Percentiles rank a stretch among this genome's conserved stretches.
Conservation (phyloP, 2,329 filamentous ascomycete genomes). For the Aspergillus hiratsukae region DNA sequence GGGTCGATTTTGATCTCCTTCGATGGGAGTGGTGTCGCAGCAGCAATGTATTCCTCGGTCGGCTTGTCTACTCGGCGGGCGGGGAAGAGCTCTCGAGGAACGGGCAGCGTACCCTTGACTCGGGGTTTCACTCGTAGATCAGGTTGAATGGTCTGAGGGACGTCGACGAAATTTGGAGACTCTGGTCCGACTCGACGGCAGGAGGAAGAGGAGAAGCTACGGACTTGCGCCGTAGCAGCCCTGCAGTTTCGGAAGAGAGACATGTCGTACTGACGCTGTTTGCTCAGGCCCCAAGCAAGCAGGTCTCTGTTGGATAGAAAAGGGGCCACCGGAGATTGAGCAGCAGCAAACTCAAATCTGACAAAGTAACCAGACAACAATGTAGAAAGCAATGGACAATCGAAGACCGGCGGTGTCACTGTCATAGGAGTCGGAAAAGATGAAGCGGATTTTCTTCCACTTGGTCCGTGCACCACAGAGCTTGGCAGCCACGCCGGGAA, state of each 20-base stretch:
- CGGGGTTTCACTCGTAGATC: conserved; percentile 46
- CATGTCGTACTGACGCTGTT: conserved; percentile 21
- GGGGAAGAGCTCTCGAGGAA: conserved; percentile 76
- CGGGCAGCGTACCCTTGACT: conserved; percentile 74
- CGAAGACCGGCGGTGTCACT: conserved; percentile 17
- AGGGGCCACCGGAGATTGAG: background rate
- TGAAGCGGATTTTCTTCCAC: conserved; percentile 34
- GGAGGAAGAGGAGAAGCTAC: conserved; percentile 37
- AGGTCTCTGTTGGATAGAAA: background rate
- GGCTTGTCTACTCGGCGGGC: conserved; percentile 58
- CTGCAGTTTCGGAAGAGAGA: conserved; percentile 35
- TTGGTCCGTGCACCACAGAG: conserved; percentile 34
- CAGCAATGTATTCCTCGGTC: conserved; percentile 55
- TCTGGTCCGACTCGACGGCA: conserved; percentile 56
- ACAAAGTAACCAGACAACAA: conserved; percentile 5
- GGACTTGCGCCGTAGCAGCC: conserved; percentile 35
- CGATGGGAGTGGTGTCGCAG: conserved; percentile 54
- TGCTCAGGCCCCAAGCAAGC: background rate
- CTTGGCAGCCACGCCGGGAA: conserved; percentile 25
- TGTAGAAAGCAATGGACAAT: conserved; percentile 11
- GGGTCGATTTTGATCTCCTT: conserved; percentile 27
- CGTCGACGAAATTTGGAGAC: conserved; percentile 79
- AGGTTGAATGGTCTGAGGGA: conserved; percentile 73
- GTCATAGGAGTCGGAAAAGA: conserved; percentile 21
- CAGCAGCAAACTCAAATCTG: background rate